phyloP scores from a whole-genome alignment of 306 rosid species.

The Bauhinia variegata region DNA sequence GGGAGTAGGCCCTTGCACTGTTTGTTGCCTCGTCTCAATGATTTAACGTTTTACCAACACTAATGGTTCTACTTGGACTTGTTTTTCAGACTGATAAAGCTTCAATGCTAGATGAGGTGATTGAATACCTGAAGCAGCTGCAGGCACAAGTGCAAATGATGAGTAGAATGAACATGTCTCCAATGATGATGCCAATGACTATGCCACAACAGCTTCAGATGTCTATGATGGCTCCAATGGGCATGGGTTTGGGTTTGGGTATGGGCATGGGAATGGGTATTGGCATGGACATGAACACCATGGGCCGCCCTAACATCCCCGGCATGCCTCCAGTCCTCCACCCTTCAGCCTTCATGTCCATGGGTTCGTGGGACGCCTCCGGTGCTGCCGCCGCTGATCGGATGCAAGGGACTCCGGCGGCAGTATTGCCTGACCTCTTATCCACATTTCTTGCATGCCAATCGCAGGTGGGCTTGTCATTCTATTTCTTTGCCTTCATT shows the following conservation, averaged over 20 bases:
- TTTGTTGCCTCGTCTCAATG: constrained; percentile 10
- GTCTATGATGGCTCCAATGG: constrained; percentile 78
- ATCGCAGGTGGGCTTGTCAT: constrained; percentile 58
- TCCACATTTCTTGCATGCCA: constrained; percentile 73
- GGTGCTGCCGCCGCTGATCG: constrained; percentile 22
- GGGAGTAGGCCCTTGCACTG: constrained; percentile 34
- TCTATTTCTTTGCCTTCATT: background rate
- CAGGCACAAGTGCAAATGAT: constrained; percentile 91
- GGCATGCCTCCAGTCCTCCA: constrained; percentile 67
- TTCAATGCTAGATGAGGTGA: constrained; percentile 95
- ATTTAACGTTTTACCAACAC: background rate
- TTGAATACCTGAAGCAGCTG: constrained; percentile 81
- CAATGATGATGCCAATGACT: constrained; percentile 75
- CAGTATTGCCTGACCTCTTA: constrained; percentile 56
- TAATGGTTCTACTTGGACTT: background rate
- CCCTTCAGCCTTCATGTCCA: constrained; percentile 73
- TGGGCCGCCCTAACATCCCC: constrained; percentile 50
- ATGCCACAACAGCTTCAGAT: constrained; percentile 86
- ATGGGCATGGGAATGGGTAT: constrained; percentile 66
- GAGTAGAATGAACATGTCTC: constrained; percentile 69
- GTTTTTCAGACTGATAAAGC: constrained; percentile 80
- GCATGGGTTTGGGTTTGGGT: constrained; percentile 63
- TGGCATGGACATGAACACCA: constrained; percentile 64
- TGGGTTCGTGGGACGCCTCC: constrained; percentile 69
- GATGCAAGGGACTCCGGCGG: constrained; percentile 42